phyloP scores from a whole-genome alignment of 2,329 filamentous ascomycete genomes.

The Alternaria arbusti region DNA sequence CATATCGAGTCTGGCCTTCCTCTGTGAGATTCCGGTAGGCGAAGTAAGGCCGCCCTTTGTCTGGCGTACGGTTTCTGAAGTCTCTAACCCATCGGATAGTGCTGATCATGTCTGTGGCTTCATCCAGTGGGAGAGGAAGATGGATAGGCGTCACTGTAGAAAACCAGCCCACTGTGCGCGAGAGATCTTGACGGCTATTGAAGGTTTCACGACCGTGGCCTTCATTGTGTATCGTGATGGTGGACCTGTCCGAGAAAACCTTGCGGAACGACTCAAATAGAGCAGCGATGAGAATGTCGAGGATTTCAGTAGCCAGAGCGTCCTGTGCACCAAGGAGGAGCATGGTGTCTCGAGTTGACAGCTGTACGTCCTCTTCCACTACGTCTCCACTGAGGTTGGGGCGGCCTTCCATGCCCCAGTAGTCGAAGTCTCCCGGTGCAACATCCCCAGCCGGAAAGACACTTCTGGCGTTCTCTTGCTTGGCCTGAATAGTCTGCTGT shows the following conservation, averaged over 20 bases:
- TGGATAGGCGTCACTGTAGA: conserved; percentile 49
- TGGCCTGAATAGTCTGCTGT: conserved; percentile 39
- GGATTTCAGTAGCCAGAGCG: conserved; percentile 42
- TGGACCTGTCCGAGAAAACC: conserved; percentile 50
- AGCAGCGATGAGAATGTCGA: conserved; percentile 47
- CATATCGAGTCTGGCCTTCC: conserved; percentile 33
- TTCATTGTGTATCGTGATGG: conserved; percentile 56
- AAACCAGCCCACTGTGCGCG: conserved; percentile 60
- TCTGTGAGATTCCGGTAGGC: conserved; percentile 34
- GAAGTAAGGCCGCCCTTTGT: conserved; percentile 43
- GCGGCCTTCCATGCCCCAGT: conserved; percentile 48
- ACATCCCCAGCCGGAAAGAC: conserved; percentile 37
- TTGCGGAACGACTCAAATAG: conserved; percentile 52
- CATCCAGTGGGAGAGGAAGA: conserved; percentile 30
- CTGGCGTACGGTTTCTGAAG: conserved; percentile 36
- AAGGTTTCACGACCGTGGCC: conserved; percentile 58
- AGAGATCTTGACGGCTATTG: conserved; percentile 55
- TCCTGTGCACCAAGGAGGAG: conserved; percentile 42
- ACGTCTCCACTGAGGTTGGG: conserved; percentile 44
- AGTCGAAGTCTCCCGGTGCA: conserved; percentile 36
- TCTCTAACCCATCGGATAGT: conserved; percentile 45
- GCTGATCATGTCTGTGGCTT: conserved; percentile 38
- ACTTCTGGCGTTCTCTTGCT: conserved; percentile 28
- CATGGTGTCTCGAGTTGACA: conserved; percentile 43
- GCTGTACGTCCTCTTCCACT: conserved; percentile 36